Base-by-base conservation (phyloP, 148 eudicot species). In the Arctostaphylos glauca region DNA sequence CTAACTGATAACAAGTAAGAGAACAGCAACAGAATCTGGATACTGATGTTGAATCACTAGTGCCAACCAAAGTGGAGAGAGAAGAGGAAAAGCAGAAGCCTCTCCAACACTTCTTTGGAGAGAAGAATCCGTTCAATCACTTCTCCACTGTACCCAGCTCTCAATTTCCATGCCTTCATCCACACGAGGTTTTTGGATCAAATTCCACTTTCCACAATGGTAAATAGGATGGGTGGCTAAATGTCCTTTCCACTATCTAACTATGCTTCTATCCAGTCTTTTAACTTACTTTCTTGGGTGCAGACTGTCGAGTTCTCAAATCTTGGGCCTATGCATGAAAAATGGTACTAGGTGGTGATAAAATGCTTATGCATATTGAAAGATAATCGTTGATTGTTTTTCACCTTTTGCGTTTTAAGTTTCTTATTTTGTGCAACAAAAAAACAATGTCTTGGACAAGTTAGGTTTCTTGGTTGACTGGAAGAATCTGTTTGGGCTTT, bases 41-140 rank as follows among this genome's bases (percentile, higher is more conserved):
- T 25, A 72, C 13, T 53, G 77, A 54, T 43, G 71, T 71, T 18
- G 46, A 72, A 13, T 53, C 67, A 44, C 5, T 6, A 55, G 13
- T 46, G 47, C 75, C 75, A 18, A 72, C 15, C 49, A 18, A 38
- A 66, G 82, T 9, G 19, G 83, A 81, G 7, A 49, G 19, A 41
- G 75, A 16, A 53, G 83, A 71, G 67, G 70, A 55, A 81, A 73
- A 50, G 25, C 66, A 72, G 21, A 81, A 72, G 67, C 83, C 83
- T 38, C 54, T 81, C 21, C 77, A 72, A 56, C 83, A 71, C 43
- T 81, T 81, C 83, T 71, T 31, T 31, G 38, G 38, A 31, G 38
- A 50, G 25, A 52, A 72, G 43, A 81, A 72, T 53, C 83, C 83
- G 18, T 72, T 81, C 21, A 66, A 72, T 73, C 83, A 71, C 43